Base-by-base conservation (phyloP, 345 rosid genomes). In the Syzygium oleosum region DNA sequence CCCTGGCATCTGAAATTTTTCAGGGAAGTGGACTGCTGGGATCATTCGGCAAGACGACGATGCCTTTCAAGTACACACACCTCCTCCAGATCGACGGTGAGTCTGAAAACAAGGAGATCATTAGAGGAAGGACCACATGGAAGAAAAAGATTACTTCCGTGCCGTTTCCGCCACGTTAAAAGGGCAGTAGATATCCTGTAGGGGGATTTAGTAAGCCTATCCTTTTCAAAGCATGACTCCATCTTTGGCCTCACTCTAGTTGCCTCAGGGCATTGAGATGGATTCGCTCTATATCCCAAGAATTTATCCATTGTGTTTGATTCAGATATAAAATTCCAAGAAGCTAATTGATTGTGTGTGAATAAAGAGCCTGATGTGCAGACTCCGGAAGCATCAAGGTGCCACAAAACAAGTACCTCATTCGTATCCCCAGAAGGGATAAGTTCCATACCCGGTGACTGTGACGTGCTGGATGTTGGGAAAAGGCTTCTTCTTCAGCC, bases 41-140 rank as follows among this genome's bases (percentile, higher is more conserved):
- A 14, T 89, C 94, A 14, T 83, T 87, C 43, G 89, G 91, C 7
- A 91, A 34, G 25, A 34, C 0, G 0, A 34, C 84, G 29, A 78
- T 52, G 51, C 91, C 92, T 7, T 19, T 85, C 43, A 89, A 88
- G 87, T 95, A 88, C 86, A 93, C 96, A 68, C 97, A 94, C 80
- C 93, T 94, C 34, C 94, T 95, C 41, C 93, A 90, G 85, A 55
- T 61, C 87, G 83, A 91, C 49, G 91, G 93, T 12, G 89, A 86
- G 84, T 54, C 85, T 5, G 29, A 68, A 89, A 88, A 89, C 54
- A 93, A 91, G 85, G 96, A 95, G 91, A 93, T 94, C 46, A 94
- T 93, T 10, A 90, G 95, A 88, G 96, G 95, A 46, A 93, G 91
- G 86, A 94, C 97, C 17, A 85, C 61, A 55, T 94, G 97, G 95